Conservation (phyloP, 306 rosid genomes). For the Pachyrhizus erosus region DNA sequence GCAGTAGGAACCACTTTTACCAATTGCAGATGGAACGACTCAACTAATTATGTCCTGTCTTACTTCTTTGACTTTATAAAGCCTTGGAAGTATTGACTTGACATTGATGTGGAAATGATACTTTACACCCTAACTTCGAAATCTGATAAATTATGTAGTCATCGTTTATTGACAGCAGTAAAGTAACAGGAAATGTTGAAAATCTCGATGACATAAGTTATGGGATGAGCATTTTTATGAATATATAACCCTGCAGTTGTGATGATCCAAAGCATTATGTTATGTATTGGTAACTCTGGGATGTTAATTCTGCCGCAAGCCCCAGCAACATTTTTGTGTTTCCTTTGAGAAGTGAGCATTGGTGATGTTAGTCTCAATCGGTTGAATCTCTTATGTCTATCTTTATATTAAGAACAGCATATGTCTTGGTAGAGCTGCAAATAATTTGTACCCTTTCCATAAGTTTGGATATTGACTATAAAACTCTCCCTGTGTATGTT, state of each 20-base stretch:
- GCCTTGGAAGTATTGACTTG: neutral
- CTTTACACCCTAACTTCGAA: neutral
- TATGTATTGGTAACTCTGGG: constrained; percentile 12
- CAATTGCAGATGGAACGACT: neutral
- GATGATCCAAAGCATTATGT: neutral
- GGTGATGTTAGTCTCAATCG: neutral
- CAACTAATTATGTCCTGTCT: neutral
- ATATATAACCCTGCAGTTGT: neutral
- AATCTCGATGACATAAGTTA: neutral
- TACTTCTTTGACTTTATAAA: neutral
- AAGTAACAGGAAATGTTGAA: constrained; percentile 5
- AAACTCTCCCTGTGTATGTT: neutral
- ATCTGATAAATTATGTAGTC: constrained; percentile 1
- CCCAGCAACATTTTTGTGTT: neutral
- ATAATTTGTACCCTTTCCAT: neutral
- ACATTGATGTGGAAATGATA: neutral
- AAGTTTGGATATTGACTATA: neutral
- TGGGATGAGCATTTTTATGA: constrained; percentile 11
- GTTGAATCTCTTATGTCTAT: neutral
- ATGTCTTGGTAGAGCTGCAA: neutral
- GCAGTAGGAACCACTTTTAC: neutral
- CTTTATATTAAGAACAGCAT: neutral
- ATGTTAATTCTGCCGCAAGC: neutral
- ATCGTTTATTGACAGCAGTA: neutral
- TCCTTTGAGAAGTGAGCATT: neutral